Conservation (phyloP, 2,329 filamentous ascomycete species). For the Alternaria panax region DNA sequence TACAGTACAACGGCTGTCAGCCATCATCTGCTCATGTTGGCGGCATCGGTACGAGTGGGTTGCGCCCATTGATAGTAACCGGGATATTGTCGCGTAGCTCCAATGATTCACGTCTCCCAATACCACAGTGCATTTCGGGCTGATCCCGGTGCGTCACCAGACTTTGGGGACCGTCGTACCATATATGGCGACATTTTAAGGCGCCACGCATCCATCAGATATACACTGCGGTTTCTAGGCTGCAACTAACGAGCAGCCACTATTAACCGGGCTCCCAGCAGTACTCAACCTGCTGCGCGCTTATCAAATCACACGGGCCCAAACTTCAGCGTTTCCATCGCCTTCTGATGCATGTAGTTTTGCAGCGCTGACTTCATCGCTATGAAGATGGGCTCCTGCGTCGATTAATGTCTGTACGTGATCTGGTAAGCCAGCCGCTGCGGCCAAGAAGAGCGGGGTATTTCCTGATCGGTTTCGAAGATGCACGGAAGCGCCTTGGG, state of each 20-base stretch:
- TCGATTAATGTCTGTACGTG: conserved; percentile 63
- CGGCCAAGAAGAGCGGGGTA: conserved; percentile 67
- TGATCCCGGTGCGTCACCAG: conserved; percentile 36
- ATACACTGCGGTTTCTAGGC: conserved; percentile 18
- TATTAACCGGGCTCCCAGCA: conserved; percentile 38
- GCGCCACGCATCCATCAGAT: conserved; percentile 30
- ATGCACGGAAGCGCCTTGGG: conserved; percentile 66
- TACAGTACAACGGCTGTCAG: not conserved
- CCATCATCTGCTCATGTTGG: not conserved
- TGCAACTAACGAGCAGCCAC: conserved; percentile 34
- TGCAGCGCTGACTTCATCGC: conserved; percentile 63
- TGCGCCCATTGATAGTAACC: conserved; percentile 16
- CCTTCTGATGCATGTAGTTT: conserved; percentile 52
- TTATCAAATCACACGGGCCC: conserved; percentile 46
- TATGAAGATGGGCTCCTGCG: conserved; percentile 66
- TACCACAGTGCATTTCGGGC: conserved; percentile 28
- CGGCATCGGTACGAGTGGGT: not conserved
- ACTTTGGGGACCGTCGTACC: conserved; percentile 28
- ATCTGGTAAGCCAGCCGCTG: conserved; percentile 62
- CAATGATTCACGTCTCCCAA: conserved; percentile 26
- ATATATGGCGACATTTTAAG: conserved; percentile 37
- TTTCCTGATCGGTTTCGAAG: conserved; percentile 65
- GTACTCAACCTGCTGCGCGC: conserved; percentile 13
- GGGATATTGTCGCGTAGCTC: conserved; percentile 29
- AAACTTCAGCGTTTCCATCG: conserved; percentile 43